Evolutionary conservation across 2,329 filamentous ascomycete species (phyloP), one percentile per base, ranked within the genome.

Genomic region (Neopestalotiopsis sp.): DNA sequence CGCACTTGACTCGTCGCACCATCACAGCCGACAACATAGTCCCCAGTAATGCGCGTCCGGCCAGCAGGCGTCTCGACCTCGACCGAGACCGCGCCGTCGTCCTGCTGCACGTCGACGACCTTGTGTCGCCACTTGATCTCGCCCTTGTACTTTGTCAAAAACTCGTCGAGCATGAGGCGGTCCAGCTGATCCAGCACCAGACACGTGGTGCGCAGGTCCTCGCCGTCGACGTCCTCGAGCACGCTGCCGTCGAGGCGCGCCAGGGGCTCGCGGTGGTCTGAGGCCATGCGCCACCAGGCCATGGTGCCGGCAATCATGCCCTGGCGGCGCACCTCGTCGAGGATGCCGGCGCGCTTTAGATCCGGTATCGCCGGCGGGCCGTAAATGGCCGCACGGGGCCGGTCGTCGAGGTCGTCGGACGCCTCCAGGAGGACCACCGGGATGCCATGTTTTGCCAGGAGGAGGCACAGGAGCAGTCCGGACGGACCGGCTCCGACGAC

Each of bases 341-440:
- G 79, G 12, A 91, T 84, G 0, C 89, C 89, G 0, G 89, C 89
- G n/a, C 87, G 84, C 56, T 81, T 75, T 63, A 92, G 83, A 69
- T 89, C 88, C 53, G 85, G 86, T 58, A 89, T 84, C 1, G 88
- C 88, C 0, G 88, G 83, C 0, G 87, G 82, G 3, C 86, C 87
- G 75, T 90, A 91, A 77, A 90, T 88, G 2, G 89, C 87, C 14
- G 89, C 89, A 34, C 89, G 87, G 0, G 89, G 89, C 68, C 88
- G 87, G 68, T 85, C 81, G 79, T 90, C 87, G 61, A 91, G 81
- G 67, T 85, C 80, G 32, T 82, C 76, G 1, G 85, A 82, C 2
- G 85, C 85, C 73, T 92, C 89, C 66, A 91, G 80, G 28, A 90
- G 81, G 30, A 84, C 84, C 58, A 87, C 84, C 38, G 82, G 78